Percentiles rank a stretch among this genome's conserved stretches.
These are phyloP conservation scores for Penicillium decumbens DNA, from an alignment of 2,329 filamentous ascomycete genomes.

Conservation along the genomic window DNA sequence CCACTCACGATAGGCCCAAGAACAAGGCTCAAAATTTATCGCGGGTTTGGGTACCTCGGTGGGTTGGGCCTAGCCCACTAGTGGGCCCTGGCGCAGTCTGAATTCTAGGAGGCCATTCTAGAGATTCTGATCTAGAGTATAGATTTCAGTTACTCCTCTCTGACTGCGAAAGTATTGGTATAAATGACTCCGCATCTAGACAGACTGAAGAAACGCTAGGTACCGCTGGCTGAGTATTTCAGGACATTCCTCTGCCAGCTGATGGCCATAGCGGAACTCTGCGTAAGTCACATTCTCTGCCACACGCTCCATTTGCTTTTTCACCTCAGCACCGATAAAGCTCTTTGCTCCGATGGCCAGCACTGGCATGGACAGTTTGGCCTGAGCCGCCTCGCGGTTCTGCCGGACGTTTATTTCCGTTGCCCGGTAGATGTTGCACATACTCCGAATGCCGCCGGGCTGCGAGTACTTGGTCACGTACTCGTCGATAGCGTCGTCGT, in stretches of 20 bases:
- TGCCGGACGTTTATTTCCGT: conserved; percentile 3
- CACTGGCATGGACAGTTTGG: conserved; percentile 7
- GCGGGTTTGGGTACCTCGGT: too few relatives aligned
- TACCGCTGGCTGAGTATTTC: conserved; percentile 5
- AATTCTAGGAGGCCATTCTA: too few relatives aligned
- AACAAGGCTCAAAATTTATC: too few relatives aligned
- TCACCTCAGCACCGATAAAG: conserved; percentile 11
- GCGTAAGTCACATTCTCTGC: conserved; percentile 6
- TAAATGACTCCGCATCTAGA: background rate
- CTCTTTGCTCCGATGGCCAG: conserved; percentile 8
- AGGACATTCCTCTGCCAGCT: conserved; percentile 12
- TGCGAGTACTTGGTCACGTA: conserved; percentile 7
- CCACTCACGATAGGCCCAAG: too few relatives aligned
- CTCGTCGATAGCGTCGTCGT: conserved; percentile 12
- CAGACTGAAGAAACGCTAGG: conserved; percentile 3
- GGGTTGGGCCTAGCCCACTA: too few relatives aligned
- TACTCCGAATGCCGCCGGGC: conserved; percentile 8
- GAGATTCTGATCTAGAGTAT: too few relatives aligned
- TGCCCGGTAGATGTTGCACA: conserved; percentile 8
- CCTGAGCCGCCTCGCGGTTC: conserved; percentile 5
- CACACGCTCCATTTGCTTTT: conserved; percentile 9
- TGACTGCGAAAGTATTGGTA: too few relatives aligned
- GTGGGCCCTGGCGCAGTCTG: too few relatives aligned
- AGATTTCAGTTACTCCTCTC: too few relatives aligned
- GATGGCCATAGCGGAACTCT: conserved; percentile 12